Percentiles rank a stretch among this genome's conserved stretches.
Conservation (phyloP, 768 basidiomycete species). For the Naematelia aurantialba region DNA sequence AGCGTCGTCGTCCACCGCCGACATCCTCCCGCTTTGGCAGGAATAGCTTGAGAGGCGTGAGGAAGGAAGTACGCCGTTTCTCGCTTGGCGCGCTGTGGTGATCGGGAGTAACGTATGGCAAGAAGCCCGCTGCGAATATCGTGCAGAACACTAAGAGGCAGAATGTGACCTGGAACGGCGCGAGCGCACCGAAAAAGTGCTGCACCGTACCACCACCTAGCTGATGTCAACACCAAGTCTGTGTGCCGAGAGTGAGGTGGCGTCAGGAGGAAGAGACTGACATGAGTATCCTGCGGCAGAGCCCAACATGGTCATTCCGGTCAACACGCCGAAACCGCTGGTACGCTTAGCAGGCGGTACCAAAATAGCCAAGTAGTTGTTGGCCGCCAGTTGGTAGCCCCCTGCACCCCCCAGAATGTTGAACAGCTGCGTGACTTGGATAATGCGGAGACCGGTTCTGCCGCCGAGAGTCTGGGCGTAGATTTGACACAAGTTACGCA, state of each 20-base stretch:
- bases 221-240: background rate
- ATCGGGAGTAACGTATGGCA: slow-evolving; percentile 46
- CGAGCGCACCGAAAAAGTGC: slow-evolving; percentile 23
- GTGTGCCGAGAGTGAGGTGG: background rate
- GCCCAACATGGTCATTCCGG: slow-evolving; percentile 39
- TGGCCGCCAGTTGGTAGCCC: slow-evolving; percentile 48
- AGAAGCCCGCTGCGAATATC: slow-evolving; percentile 33
- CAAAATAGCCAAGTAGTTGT: slow-evolving; percentile 35
- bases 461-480: slow-evolving; percentile 35
- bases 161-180: slow-evolving; percentile 45
- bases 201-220: slow-evolving; percentile 25
- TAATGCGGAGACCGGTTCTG: slow-evolving; percentile 27
- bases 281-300: slow-evolving; percentile 31
- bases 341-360: slow-evolving; percentile 42
- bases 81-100: slow-evolving; percentile 4
- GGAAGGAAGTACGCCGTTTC: slow-evolving; percentile 25
- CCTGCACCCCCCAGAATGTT: slow-evolving; percentile 46
- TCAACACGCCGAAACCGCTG: slow-evolving; percentile 40
- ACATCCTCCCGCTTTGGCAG: slow-evolving; percentile 19
- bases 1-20: slow-evolving; percentile 9
- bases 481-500: slow-evolving; percentile 43
- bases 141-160: slow-evolving; percentile 37
- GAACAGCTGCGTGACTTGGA: slow-evolving; percentile 45
- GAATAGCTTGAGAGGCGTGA: slow-evolving; percentile 42
- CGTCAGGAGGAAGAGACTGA: slow-evolving; percentile 14